Percentiles rank a stretch among this genome's conserved stretches.
Evolutionary conservation across 2,329 filamentous ascomycete genomes (phyloP).

Genomic region (Colletotrichum filicis): DNA sequence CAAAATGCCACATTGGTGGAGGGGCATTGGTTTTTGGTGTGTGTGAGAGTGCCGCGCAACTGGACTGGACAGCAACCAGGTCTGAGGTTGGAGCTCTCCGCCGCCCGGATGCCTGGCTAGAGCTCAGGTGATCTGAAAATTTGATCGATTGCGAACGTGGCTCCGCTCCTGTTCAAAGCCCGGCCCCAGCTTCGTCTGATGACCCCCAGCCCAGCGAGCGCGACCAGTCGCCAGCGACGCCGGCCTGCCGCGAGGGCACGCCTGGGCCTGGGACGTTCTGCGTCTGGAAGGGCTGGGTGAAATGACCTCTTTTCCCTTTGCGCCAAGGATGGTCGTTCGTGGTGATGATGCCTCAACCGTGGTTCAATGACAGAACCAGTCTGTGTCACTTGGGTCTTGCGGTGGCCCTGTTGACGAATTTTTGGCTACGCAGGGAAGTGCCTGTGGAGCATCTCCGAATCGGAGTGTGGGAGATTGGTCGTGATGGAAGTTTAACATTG

Average conservation of each 20-base stretch:
- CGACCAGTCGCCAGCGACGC: slow-evolving; percentile 30
- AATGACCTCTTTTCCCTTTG: slow-evolving; percentile 8
- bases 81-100: slow-evolving; percentile 26
- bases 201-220: slow-evolving; percentile 9
- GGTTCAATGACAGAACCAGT: slow-evolving; percentile 1
- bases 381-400: not conserved
- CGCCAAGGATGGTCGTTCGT: slow-evolving; percentile 18
- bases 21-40: slow-evolving; percentile 21
- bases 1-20: not conserved
- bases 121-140: slow-evolving; percentile 35
- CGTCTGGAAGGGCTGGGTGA: slow-evolving; percentile 24
- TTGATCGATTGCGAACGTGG: slow-evolving; percentile 28
- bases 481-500: slow-evolving; percentile 18
- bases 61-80: slow-evolving; percentile 24
- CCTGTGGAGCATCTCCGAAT: slow-evolving; percentile 21
- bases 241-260: slow-evolving; percentile 14
- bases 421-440: slow-evolving; percentile 15
- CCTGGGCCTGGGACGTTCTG: slow-evolving; percentile 15
- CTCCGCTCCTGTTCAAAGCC: slow-evolving; percentile 30
- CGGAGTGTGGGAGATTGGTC: slow-evolving; percentile 25
- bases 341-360: not conserved
- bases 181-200: slow-evolving; percentile 33
- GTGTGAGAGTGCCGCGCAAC: slow-evolving; percentile 20
- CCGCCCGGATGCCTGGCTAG: slow-evolving; percentile 26
- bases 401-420: not conserved